Evolutionary conservation across 83 land plant genomes (phyloP).

Genomic region (Thuja plicata): DNA sequence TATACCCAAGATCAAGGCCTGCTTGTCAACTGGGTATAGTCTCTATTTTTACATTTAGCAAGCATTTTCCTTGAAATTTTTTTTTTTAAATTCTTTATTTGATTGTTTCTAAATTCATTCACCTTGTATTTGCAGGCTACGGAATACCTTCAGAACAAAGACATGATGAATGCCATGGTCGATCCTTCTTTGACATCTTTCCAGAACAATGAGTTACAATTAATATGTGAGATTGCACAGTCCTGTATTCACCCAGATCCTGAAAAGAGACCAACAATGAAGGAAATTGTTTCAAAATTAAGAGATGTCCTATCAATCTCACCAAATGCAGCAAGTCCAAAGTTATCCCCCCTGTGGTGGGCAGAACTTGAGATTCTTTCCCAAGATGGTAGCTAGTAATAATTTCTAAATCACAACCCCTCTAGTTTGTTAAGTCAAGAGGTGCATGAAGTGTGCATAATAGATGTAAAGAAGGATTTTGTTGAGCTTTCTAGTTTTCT

Average conservation of each 20-base stretch:
- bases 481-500: not conserved
- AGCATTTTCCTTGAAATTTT: not conserved
- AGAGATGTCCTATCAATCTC: slow-evolving; percentile 39
- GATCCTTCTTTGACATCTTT: slow-evolving; percentile 57
- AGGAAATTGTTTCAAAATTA: slow-evolving; percentile 33
- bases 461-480: not conserved
- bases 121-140: slow-evolving; percentile 29
- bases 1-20: slow-evolving; percentile 43
- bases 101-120: not conserved
- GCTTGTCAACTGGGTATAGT: slow-evolving; percentile 45
- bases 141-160: slow-evolving; percentile 35
- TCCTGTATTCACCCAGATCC: slow-evolving; percentile 43
- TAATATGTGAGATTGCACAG: slow-evolving; percentile 54
- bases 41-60: not conserved
- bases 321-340: slow-evolving; percentile 54
- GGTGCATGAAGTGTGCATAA: slow-evolving; percentile 3
- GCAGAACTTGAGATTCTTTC: slow-evolving; percentile 74
- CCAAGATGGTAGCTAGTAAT: slow-evolving; percentile 42
- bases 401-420: not conserved
- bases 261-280: slow-evolving; percentile 49
- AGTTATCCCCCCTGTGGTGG: slow-evolving; percentile 80
- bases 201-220: slow-evolving; percentile 49
- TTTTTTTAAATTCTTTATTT: slow-evolving; percentile 1
- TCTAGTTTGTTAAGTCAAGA: not conserved
- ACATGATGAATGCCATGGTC: slow-evolving; percentile 36